phyloP scores from a whole-genome alignment of 2,329 filamentous ascomycete genomes.

The Thielaviopsis cerberus region DNA sequence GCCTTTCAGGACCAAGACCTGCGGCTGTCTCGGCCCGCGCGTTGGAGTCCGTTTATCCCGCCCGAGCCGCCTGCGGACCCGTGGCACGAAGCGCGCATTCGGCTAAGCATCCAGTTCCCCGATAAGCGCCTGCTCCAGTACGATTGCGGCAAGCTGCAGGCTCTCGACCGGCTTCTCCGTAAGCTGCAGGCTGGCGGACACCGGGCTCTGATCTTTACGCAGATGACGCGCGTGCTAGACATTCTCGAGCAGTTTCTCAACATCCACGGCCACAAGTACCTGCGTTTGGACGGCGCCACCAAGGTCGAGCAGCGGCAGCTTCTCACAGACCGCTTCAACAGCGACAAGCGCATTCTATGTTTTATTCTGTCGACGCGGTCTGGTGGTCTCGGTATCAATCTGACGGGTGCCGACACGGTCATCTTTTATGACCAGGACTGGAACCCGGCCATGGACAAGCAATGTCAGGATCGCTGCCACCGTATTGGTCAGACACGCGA shows the following conservation, averaged over 20 bases:
- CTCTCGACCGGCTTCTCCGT: constrained; percentile 68
- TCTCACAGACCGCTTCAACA: constrained; percentile 90
- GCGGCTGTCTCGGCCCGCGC: constrained; percentile 36
- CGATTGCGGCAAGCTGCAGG: constrained; percentile 90
- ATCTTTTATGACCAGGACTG: constrained; percentile 99
- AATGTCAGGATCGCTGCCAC: constrained; percentile 93
- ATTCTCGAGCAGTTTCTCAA: constrained; percentile 96
- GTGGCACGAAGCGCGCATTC: constrained; percentile 85
- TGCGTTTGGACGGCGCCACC: constrained; percentile 88
- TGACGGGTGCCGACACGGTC: constrained; percentile 90
- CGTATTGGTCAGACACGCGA: constrained; percentile 94
- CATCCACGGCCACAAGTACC: constrained; percentile 91
- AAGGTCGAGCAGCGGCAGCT: constrained; percentile 92
- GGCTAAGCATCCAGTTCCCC: constrained; percentile 85
- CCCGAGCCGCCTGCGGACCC: constrained; percentile 48
- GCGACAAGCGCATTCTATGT: constrained; percentile 74
- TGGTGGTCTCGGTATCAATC: constrained; percentile 84
- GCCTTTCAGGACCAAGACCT: constrained; percentile 39
- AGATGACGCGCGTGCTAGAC: constrained; percentile 97
- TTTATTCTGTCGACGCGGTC: constrained; percentile 94
- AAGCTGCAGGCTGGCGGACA: constrained; percentile 78
- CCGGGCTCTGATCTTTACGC: constrained; percentile 91
- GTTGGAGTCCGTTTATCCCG: constrained; percentile 37
- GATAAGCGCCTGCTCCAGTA: constrained; percentile 93
- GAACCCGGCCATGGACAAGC: constrained; percentile 99